Conservation (phyloP, 2,329 filamentous ascomycete species). For the Aspergillus floridensis region DNA sequence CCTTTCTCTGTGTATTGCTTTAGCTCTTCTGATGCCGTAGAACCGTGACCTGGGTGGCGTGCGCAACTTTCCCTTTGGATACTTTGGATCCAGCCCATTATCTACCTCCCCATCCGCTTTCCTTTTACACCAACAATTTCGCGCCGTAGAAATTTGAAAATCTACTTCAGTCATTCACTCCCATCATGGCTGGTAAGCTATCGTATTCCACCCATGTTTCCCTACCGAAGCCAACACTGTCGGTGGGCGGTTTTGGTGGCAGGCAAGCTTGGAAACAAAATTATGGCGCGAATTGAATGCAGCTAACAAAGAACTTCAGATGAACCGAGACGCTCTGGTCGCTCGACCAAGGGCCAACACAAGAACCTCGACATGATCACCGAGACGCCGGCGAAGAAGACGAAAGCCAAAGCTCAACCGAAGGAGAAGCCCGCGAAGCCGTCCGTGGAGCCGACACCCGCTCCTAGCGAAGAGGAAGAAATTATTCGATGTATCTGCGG, state of each 20-base stretch:
- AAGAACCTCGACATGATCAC: slow-evolving; percentile 76
- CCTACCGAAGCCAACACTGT: slow-evolving; percentile 1
- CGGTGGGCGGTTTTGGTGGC: slow-evolving; percentile 9
- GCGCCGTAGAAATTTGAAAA: slow-evolving; percentile 40
- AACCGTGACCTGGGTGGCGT: slow-evolving; percentile 33
- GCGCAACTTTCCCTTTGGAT: slow-evolving; percentile 21
- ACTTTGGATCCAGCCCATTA: slow-evolving; percentile 11
- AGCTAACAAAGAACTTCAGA: slow-evolving; percentile 50
- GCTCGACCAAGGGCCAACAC: slow-evolving; percentile 95
- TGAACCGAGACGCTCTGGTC: slow-evolving; percentile 89
- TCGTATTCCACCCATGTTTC: slow-evolving; percentile 29
- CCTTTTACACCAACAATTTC: slow-evolving; percentile 15
- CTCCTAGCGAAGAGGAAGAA: slow-evolving; percentile 56
- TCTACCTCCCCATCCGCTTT: not conserved
- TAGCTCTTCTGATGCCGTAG: slow-evolving; percentile 42
- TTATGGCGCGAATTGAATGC: slow-evolving; percentile 13
- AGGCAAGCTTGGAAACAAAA: not conserved
- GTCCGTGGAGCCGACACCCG: slow-evolving; percentile 46
- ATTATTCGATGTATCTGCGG: slow-evolving; percentile 93
- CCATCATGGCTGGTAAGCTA: slow-evolving; percentile 63
- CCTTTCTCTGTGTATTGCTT: slow-evolving; percentile 42
- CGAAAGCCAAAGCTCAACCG: slow-evolving; percentile 47
- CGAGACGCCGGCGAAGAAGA: slow-evolving; percentile 53
- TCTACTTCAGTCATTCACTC: slow-evolving; percentile 23
- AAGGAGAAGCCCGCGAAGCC: slow-evolving; percentile 48